Conservation (phyloP, 495 filamentous ascomycete species). For the Cercophora sp. region DNA sequence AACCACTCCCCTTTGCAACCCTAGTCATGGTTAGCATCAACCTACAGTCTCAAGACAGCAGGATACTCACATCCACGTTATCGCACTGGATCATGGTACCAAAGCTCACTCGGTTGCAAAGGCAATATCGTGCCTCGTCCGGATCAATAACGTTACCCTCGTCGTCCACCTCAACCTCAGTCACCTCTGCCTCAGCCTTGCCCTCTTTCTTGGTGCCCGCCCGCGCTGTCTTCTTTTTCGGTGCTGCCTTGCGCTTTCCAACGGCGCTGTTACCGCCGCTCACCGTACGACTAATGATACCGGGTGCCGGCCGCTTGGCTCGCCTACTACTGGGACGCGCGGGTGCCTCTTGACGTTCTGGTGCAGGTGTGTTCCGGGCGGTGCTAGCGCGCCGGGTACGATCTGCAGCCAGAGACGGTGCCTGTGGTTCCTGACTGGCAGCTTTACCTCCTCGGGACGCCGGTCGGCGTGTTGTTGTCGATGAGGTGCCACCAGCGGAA, state of each 20-base stretch:
- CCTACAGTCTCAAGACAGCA: background rate
- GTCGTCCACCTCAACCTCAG: slow-evolving; percentile 55
- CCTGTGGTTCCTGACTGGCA: slow-evolving; percentile 49
- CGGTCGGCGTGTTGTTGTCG: slow-evolving; percentile 35
- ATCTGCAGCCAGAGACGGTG: slow-evolving; percentile 41
- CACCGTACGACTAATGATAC: slow-evolving; percentile 62
- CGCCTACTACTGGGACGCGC: slow-evolving; percentile 43
- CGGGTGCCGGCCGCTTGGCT: slow-evolving; percentile 70
- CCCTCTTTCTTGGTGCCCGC: slow-evolving; percentile 9
- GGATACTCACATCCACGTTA: slow-evolving; percentile 71
- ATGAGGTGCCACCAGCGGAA: slow-evolving; percentile 10
- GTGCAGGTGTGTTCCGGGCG: slow-evolving; percentile 53
- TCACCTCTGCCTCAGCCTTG: slow-evolving; percentile 6
- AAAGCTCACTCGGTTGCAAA: slow-evolving; percentile 87
- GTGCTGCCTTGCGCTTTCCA: slow-evolving; percentile 75
- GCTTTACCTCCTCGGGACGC: slow-evolving; percentile 48
- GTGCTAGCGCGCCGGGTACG: slow-evolving; percentile 54
- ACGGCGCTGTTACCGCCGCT: slow-evolving; percentile 70
- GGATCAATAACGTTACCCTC: slow-evolving; percentile 78
- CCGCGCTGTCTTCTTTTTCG: slow-evolving; percentile 52
- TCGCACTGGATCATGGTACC: slow-evolving; percentile 96
- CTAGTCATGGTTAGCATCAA: slow-evolving; percentile 9
- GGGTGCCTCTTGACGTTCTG: slow-evolving; percentile 26
- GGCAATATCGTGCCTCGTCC: slow-evolving; percentile 82
- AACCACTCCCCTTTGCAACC: slow-evolving; percentile 86